Evolutionary conservation across 768 basidiomycete species (phyloP).

Genomic region (Austroboletus festivus): DNA sequence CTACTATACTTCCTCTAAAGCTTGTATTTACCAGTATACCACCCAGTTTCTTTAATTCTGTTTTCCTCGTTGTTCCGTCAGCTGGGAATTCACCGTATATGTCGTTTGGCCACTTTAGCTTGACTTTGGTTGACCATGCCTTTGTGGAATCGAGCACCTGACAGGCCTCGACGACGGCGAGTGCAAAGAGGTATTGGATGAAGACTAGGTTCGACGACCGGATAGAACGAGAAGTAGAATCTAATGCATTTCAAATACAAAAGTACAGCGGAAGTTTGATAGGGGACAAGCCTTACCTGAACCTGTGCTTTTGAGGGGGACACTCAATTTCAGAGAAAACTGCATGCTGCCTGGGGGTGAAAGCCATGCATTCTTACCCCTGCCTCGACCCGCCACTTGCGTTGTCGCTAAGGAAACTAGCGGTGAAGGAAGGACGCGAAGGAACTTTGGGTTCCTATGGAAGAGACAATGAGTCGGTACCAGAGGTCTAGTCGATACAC

Average conservation of each 20-base stretch:
- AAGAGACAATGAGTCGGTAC: background rate
- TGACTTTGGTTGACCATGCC: slow-evolving; percentile 51
- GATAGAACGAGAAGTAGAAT: slow-evolving; percentile 10
- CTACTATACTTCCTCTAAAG: slow-evolving; percentile 67
- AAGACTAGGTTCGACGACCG: slow-evolving; percentile 72
- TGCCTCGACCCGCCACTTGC: slow-evolving; percentile 85
- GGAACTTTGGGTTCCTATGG: slow-evolving; percentile 69
- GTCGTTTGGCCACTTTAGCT: slow-evolving; percentile 97
- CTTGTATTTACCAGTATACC: slow-evolving; percentile 90
- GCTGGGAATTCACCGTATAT: slow-evolving; percentile 68
- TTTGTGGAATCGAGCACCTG: slow-evolving; percentile 48
- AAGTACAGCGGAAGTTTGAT: background rate
- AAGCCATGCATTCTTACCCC: slow-evolving; percentile 88
- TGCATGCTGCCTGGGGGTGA: slow-evolving; percentile 88
- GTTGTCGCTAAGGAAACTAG: slow-evolving; percentile 81
- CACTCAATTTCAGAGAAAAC: slow-evolving; percentile 39
- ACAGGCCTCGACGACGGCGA: slow-evolving; percentile 88
- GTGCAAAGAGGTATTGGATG: slow-evolving; percentile 86
- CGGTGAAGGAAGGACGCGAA: slow-evolving; percentile 68
- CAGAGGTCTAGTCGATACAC: slow-evolving; percentile 19
- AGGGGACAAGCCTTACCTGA: slow-evolving; percentile 8
- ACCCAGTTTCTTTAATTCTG: slow-evolving; percentile 74
- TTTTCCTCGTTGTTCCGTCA: slow-evolving; percentile 24
- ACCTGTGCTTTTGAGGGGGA: slow-evolving; percentile 15
- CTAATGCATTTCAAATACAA: background rate